These are phyloP conservation scores for Pisolithus orientalis DNA, from an alignment of 768 basidiomycete genomes.

Conservation along the genomic window DNA sequence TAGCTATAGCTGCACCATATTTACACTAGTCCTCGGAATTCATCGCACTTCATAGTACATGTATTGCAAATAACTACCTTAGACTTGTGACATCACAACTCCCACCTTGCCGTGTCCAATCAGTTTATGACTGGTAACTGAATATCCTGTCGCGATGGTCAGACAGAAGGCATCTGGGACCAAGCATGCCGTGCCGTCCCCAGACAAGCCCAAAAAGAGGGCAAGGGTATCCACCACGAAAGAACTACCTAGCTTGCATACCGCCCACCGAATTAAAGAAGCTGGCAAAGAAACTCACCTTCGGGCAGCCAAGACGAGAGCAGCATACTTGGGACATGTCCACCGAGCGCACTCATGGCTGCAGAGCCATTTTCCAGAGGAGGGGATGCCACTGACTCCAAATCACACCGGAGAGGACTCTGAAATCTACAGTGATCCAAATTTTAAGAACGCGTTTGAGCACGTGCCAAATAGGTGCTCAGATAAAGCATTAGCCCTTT, in stretches of 20 bases:
- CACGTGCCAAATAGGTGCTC: neutral
- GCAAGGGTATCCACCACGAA: neutral
- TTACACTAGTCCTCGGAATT: no score
- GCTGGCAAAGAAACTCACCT: neutral
- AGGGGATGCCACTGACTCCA: neutral
- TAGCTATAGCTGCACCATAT: no score
- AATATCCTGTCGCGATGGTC: neutral
- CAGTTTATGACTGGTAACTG: no score
- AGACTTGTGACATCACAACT: no score
- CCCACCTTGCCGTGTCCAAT: no score
- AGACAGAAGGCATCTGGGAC: neutral
- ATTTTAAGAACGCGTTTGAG: neutral
- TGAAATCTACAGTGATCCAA: neutral
- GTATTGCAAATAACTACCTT: no score
- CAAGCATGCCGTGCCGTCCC: neutral
- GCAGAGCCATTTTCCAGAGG: neutral
- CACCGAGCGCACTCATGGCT: neutral
- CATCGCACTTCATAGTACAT: no score
- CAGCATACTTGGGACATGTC: neutral
- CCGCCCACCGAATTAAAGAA: neutral
- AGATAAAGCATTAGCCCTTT: slow-evolving; percentile 1
- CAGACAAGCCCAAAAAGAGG: neutral
- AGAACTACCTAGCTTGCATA: neutral
- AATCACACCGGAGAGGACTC: neutral
- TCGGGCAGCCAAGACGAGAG: neutral